phyloP scores from a whole-genome alignment of 371 early-diverging fungal species.

The Mucor racemosus region DNA sequence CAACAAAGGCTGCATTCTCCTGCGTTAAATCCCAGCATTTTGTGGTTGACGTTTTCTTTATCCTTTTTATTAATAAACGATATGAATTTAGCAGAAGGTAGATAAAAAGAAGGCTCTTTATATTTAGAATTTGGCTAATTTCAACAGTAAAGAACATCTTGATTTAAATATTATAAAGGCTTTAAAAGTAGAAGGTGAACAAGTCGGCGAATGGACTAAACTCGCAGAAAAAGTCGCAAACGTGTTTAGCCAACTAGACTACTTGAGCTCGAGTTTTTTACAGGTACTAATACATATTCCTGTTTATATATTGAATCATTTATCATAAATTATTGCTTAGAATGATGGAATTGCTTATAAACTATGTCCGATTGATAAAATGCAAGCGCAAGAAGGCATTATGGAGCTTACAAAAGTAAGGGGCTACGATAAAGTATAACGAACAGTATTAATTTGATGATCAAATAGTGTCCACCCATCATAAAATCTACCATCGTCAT shows the following conservation, averaged over 20 bases:
- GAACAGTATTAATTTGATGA: not conserved
- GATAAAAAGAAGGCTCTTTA: not conserved
- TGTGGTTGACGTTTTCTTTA: not conserved
- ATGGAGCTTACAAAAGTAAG: slow-evolving; percentile 16
- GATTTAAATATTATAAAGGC: slow-evolving; percentile 6
- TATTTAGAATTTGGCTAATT: slow-evolving; percentile 1
- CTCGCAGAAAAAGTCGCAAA: slow-evolving; percentile 10
- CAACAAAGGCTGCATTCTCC: too few species aligned
- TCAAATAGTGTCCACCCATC: slow-evolving; percentile 17
- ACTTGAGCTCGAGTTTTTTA: slow-evolving; percentile 20
- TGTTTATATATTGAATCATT: not conserved
- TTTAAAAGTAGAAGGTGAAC: slow-evolving; percentile 11
- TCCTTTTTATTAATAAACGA: not conserved
- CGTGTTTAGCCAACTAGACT: slow-evolving; percentile 19
- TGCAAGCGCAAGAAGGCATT: slow-evolving; percentile 23
- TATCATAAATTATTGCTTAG: not conserved
- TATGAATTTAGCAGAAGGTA: slow-evolving; percentile 12
- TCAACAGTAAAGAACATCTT: slow-evolving; percentile 7
- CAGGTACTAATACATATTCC: slow-evolving; percentile 11
- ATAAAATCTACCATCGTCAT: slow-evolving; percentile 9
- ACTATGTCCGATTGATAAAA: slow-evolving; percentile 22
- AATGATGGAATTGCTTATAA: not conserved
- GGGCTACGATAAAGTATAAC: not conserved
- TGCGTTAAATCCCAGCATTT: not conserved
- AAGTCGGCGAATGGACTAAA: slow-evolving; percentile 12